Evolutionary conservation across 169 alveolate genomes (phyloP).

Genomic region (Cryptosporidium sp.): DNA sequence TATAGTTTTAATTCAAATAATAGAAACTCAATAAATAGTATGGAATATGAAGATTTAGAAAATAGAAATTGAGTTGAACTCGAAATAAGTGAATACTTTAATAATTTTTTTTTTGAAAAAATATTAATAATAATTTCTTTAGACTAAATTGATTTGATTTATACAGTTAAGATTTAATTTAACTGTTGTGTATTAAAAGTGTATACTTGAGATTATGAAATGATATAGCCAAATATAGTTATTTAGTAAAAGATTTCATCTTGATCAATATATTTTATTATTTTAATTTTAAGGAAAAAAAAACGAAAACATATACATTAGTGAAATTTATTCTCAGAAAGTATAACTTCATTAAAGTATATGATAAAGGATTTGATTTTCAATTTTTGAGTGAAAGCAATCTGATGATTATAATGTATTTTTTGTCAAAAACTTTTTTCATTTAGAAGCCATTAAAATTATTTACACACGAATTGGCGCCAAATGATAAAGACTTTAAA

Average conservation of each 20-base stretch:
- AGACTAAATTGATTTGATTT: background rate
- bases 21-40: background rate
- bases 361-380: background rate
- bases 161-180: background rate
- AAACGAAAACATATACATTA: no score
- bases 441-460: slow-evolving; percentile 7
- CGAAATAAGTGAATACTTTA: no score
- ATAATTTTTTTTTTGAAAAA: background rate
- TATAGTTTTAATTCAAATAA: slow-evolving; percentile 2
- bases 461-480: slow-evolving; percentile 68
- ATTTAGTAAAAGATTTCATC: no score
- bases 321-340: background rate
- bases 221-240: no score
- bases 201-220: no score
- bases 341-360: no score
- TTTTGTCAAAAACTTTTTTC: background rate
- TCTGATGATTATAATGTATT: background rate
- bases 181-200: no score
- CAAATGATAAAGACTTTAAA: slow-evolving; percentile 27
- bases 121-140: background rate
- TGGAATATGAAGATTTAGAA: background rate
- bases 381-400: background rate
- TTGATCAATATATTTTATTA: background rate
- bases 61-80: background rate
- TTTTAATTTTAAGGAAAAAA: no score